Percentiles rank a stretch among this genome's conserved stretches.
Conservation (phyloP, 176 grass and related monocot species). For the Oryza punctata region DNA sequence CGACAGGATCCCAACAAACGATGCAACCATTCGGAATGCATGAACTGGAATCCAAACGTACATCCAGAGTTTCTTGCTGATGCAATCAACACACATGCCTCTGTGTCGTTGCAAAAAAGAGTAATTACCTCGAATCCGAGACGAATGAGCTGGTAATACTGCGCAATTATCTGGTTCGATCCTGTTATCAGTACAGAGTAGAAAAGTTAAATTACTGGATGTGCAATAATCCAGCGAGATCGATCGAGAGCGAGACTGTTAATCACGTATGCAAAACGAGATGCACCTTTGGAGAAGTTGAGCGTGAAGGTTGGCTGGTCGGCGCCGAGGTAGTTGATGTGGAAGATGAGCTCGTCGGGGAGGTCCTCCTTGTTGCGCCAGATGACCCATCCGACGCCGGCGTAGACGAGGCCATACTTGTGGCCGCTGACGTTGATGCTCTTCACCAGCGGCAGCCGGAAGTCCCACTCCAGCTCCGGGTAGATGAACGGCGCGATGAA, state of each 20-base stretch:
- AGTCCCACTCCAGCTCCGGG: slow-evolving; percentile 82
- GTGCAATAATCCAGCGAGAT: neutral
- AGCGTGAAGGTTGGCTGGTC: slow-evolving; percentile 85
- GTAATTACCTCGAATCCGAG: slow-evolving; percentile 69
- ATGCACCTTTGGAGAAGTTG: slow-evolving; percentile 75
- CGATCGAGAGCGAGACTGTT: too few relatives aligned
- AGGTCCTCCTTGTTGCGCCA: slow-evolving; percentile 73
- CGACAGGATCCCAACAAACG: neutral
- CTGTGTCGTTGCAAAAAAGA: neutral
- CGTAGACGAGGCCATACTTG: slow-evolving; percentile 80
- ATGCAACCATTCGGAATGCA: neutral
- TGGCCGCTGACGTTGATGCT: slow-evolving; percentile 84
- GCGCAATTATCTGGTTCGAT: slow-evolving; percentile 79
- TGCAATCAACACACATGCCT: neutral
- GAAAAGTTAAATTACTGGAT: neutral
- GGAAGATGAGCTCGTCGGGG: slow-evolving; percentile 84
- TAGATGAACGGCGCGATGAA: slow-evolving; percentile 84
- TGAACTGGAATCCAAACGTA: neutral
- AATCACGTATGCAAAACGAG: neutral
- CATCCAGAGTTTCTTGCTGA: neutral
- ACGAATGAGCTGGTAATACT: slow-evolving; percentile 84
- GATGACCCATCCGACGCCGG: slow-evolving; percentile 68
- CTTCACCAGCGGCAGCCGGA: slow-evolving; percentile 72
- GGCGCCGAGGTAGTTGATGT: slow-evolving; percentile 79
- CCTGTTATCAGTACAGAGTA: slow-evolving; percentile 36